phyloP scores from a whole-genome alignment of 306 rosid species.

The Leucaena leucocephala region DNA sequence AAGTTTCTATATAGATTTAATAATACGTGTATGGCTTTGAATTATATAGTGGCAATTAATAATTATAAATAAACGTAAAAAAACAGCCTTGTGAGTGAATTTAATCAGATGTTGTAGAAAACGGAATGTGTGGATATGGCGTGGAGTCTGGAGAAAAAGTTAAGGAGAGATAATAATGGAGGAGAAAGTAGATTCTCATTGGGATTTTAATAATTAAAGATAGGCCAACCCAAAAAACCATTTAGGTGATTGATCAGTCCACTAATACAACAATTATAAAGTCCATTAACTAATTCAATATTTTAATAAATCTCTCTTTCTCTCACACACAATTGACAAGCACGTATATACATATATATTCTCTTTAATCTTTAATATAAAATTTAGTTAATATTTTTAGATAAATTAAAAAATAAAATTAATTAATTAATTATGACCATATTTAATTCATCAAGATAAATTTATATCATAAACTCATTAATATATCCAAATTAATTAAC shows the following conservation, averaged over 20 bases:
- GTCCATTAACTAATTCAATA: neutral
- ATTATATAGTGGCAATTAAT: neutral
- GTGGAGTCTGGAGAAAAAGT: neutral
- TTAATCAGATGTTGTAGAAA: neutral
- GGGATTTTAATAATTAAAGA: too few species aligned
- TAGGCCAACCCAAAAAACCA: too few species aligned
- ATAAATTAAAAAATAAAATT: too few species aligned
- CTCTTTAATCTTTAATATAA: too few species aligned
- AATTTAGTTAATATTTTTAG: too few species aligned
- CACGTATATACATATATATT: too few species aligned
- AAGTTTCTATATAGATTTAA: neutral
- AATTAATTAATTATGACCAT: too few species aligned
- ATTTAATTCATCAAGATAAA: too few species aligned
- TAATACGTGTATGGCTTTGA: neutral
- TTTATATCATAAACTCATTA: too few species aligned
- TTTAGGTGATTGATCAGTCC: neutral
- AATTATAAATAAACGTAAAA: neutral
- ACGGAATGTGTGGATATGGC: neutral
- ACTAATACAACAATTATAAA: neutral
- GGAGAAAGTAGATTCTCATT: neutral
- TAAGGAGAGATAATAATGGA: neutral
- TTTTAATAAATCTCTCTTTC: neutral
- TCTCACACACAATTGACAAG: neutral
- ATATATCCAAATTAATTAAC: too few species aligned
- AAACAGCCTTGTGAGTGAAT: neutral